Percentiles rank a stretch among this genome's conserved stretches.
These are phyloP conservation scores for Colletotrichum sp. DNA, from an alignment of 2,329 filamentous ascomycete genomes.

Conservation along the genomic window DNA sequence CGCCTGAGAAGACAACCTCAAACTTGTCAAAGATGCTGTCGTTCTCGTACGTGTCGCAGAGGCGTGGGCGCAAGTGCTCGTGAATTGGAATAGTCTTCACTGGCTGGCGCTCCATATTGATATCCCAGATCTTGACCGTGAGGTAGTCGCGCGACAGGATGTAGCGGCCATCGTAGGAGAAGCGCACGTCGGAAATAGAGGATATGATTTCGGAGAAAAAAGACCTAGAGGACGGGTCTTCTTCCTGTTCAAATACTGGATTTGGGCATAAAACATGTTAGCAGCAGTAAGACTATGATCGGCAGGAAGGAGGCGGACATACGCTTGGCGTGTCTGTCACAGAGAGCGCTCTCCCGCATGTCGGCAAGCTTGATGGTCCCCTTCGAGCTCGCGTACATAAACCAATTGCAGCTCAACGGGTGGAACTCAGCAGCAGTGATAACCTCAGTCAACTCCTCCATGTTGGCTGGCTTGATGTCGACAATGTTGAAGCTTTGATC, in stretches of 20 bases:
- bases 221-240: conserved; percentile 93
- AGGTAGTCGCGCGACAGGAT: conserved; percentile 97
- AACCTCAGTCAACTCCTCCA: conserved; percentile 99
- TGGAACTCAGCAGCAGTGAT: conserved; percentile 99
- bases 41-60: conserved; percentile 99
- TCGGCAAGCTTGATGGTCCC: conserved; percentile 98
- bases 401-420: conserved; percentile 97
- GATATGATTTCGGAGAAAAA: conserved; percentile 99
- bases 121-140: conserved; percentile 99
- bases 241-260: conserved; percentile 96
- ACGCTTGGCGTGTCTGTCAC: conserved; percentile 96
- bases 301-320: conserved; percentile 39
- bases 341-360: conserved; percentile 96
- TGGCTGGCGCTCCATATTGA: conserved; percentile 97
- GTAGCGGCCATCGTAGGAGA: conserved; percentile 95
- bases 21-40: conserved; percentile 99
- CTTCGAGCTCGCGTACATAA: conserved; percentile 99
- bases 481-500: conserved; percentile 99
- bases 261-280: neutral
- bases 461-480: conserved; percentile 99
- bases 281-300: neutral
- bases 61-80: conserved; percentile 89
- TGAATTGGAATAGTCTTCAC: conserved; percentile 99
- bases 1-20: conserved; percentile 97
- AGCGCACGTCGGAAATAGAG: conserved; percentile 97